Percentiles rank a stretch among this genome's conserved stretches.
phyloP scores from a whole-genome alignment of 805 yeast genomes.

The Lachancea dasiensis region DNA sequence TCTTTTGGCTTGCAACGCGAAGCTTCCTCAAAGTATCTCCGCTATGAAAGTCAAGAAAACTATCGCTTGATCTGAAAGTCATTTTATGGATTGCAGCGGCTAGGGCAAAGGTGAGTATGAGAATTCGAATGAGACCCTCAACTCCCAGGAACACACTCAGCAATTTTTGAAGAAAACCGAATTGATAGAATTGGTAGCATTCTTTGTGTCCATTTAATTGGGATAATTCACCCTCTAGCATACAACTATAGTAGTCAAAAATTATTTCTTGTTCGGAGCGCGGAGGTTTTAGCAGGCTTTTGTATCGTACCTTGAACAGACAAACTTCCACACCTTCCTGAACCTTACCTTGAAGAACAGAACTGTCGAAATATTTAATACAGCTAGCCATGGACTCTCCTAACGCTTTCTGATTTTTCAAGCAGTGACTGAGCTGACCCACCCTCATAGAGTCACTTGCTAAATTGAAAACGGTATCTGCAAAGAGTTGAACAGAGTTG shows the following conservation, averaged over 20 bases:
- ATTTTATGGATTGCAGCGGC: no score
- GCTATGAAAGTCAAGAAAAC: no score
- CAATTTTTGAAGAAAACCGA: no score
- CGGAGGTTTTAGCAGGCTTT: not conserved
- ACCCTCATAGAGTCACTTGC: not conserved
- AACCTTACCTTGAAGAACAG: not conserved
- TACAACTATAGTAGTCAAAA: constrained; percentile 3
- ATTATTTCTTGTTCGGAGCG: not conserved
- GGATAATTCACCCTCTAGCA: not conserved
- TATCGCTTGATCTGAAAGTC: no score
- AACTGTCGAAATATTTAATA: not conserved
- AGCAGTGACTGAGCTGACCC: constrained; percentile 3
- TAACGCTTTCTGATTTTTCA: not conserved
- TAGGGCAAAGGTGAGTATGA: no score
- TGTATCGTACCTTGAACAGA: not conserved
- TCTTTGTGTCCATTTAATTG: not conserved
- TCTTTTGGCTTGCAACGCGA: no score
- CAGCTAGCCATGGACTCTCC: not conserved
- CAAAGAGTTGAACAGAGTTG: no score
- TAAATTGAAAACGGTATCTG: no score
- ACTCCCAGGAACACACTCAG: no score
- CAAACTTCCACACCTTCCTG: not conserved
- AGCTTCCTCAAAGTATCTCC: no score
- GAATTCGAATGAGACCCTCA: no score
- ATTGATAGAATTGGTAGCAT: not conserved